phyloP scores from a whole-genome alignment of 2,329 filamentous ascomycete genomes.

The Curvularia lunata region DNA sequence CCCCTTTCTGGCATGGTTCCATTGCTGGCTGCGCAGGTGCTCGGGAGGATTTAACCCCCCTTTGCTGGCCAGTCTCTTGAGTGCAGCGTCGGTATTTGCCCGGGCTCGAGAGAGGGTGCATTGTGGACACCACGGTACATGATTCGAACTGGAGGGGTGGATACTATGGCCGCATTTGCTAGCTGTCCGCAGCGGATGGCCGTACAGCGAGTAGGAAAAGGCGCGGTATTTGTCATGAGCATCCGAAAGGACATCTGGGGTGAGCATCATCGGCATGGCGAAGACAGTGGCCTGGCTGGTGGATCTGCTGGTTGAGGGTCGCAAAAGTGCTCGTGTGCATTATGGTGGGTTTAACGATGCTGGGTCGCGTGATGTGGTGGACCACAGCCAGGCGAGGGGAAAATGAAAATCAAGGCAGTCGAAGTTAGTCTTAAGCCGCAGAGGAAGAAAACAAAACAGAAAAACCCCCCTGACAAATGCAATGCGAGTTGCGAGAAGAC shows the following conservation, averaged over 20 bases:
- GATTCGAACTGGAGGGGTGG: conserved; percentile 28
- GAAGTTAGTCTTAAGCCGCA: conserved; percentile 2
- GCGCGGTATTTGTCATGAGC: conserved; percentile 5
- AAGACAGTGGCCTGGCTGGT: conserved; percentile 14
- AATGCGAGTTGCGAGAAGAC: no score
- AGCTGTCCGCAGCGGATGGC: conserved; percentile 24
- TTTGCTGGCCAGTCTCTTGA: conserved; percentile 17
- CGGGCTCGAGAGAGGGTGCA: conserved; percentile 24
- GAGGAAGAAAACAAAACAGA: neutral
- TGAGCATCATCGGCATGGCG: conserved; percentile 19
- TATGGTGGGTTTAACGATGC: conserved; percentile 8
- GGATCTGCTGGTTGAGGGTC: conserved; percentile 17
- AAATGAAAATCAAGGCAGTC: conserved; percentile 5
- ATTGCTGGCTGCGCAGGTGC: conserved; percentile 24
- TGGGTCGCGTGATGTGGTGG: conserved; percentile 22
- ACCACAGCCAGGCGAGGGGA: conserved; percentile 17
- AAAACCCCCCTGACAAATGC: no score
- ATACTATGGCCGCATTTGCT: conserved; percentile 33
- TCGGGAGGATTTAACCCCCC: conserved; percentile 22
- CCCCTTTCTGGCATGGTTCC: conserved; percentile 30
- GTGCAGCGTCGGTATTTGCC: conserved; percentile 22
- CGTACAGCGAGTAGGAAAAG: conserved; percentile 4
- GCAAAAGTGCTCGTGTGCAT: conserved; percentile 19
- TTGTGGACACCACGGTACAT: conserved; percentile 27
- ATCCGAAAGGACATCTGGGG: conserved; percentile 5